phyloP scores from a whole-genome alignment of 495 filamentous ascomycete genomes.

The Xylaria flabelliformis region DNA sequence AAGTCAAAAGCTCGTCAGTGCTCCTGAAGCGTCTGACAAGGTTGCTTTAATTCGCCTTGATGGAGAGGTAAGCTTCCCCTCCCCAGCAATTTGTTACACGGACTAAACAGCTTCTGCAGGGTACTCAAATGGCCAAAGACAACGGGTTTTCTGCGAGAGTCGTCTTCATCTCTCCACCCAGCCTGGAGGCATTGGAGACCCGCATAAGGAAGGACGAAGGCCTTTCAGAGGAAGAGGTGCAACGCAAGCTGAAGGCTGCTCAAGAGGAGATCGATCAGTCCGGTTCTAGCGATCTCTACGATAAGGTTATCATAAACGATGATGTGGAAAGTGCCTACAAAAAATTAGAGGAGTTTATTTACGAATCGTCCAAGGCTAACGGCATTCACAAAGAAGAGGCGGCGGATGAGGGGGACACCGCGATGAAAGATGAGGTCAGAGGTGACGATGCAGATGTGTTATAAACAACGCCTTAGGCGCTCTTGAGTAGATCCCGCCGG shows the following conservation, averaged over 20 bases:
- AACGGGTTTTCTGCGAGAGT: conserved; percentile 72
- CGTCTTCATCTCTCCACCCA: conserved; percentile 74
- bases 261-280: conserved; percentile 70
- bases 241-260: conserved; percentile 65
- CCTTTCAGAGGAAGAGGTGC: conserved; percentile 67
- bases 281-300: conserved; percentile 65
- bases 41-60: conserved; percentile 66
- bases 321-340: conserved; percentile 69
- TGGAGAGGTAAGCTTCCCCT: conserved; percentile 42
- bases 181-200: conserved; percentile 65
- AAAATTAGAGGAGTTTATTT: conserved; percentile 35
- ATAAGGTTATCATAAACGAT: conserved; percentile 74
- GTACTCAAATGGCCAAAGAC: conserved; percentile 75
- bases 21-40: conserved; percentile 53
- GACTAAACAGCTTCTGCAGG: conserved; percentile 50
- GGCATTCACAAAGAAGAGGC: conserved; percentile 24
- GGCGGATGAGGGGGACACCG: conserved; percentile 24
- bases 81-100: background rate
- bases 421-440: conserved; percentile 29
- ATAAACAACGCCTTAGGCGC: background rate
- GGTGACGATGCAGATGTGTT: conserved; percentile 24
- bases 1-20: conserved; percentile 51
- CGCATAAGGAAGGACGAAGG: conserved; percentile 64
- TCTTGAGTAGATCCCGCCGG: background rate
- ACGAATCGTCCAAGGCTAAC: conserved; percentile 31